Base-by-base conservation (phyloP, 805 yeast species). In the Starmerella vaccinii region DNA sequence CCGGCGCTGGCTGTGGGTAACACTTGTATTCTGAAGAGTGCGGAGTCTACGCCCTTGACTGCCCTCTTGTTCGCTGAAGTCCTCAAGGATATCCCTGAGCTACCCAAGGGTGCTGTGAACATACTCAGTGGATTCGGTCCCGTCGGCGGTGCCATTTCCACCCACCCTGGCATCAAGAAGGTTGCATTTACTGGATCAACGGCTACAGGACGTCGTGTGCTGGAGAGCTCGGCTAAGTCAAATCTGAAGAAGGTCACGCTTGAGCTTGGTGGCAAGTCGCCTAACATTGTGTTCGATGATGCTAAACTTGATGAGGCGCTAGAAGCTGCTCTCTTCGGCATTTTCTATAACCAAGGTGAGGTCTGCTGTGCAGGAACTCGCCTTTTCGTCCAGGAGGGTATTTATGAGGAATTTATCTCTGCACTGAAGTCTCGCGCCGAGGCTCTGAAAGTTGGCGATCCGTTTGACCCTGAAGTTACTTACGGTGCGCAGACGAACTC, bases 261-360 rank as follows among this genome's bases (percentile, higher is more conserved):
- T 64, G 97, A 89, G 72, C 79, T 87, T 60, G 97, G 97, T 64
- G 97, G 97, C 65, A 89, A 89, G 72, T 86, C 95, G 22, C 95
- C 97, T 61, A 81, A 83, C 67, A 79, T 89, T 58, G 81, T 89
- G 42, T 87, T 84, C 64, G 81, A 82, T 61, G 97, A 89, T 64
- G 92, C 94, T 44, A 79, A 89, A 67, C 63, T 89, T 51, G 81
- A 82, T 41, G 73, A 74, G 62, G 87, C 96, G 46, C 82, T 84
- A 42, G 73, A 78, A 56, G 77, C 79, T 72, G 80, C 86, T 58
- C 75, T 84, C 42, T 66, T 75, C 49, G 95, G 95, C 67, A 84
- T 88, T 62, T 84, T 84, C 76, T 85, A 77, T 75, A 89, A 89
- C 75, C 80, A 89, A 64, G 97, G 97, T 70, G 95, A 89, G 72